Base-by-base conservation (phyloP, 2,329 filamentous ascomycete genomes). In the Fusarium coffeatum region DNA sequence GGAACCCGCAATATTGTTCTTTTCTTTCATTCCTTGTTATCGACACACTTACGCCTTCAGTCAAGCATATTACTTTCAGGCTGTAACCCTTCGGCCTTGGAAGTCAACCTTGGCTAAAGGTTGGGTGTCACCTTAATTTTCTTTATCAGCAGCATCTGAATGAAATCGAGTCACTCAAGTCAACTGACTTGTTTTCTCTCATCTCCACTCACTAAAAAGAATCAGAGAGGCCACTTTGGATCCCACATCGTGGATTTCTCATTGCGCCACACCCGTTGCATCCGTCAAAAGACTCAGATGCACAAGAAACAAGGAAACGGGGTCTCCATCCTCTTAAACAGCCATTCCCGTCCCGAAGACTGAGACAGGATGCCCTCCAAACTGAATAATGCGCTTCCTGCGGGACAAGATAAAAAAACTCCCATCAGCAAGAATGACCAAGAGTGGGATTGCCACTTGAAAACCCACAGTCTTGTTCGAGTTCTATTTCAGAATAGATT, bases 281-380 rank as follows among this genome's bases (percentile, higher is more conserved):
- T 65, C 65, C 65, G 60, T 57, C 48, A 27, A 37, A 60, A 54
- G 45, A 55, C 37, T 37, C 28, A 40, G 54, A 54, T 54, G 55
- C 47, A 63, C 40, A 54, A 48, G 50, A 70, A 71, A 65, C 68
- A 70, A 46, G 68, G 62, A 66, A 64, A 32, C 50, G 34, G 49
- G 49, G 49, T 41, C 56, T 55, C 51, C 40, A 41, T 48, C 50
- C 58, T 53, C 71, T 59, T 68, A 37, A 48, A 55, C 61, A 67
- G 49, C 53, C 67, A 74, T 71, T 69, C 71, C 67, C 64, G 55
- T 57, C 48, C 40, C 47, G 37, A 68, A 57, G 60, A 69, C 61
- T 75, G 73, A 75, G 73, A 75, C 73, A 75, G 50, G 60, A 46
- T 70, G 71, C 53, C 73, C 57, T 69, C 69, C 71, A 64, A 74